phyloP scores from a whole-genome alignment of 208 protist species.

The Herpetomonas tarakana region DNA sequence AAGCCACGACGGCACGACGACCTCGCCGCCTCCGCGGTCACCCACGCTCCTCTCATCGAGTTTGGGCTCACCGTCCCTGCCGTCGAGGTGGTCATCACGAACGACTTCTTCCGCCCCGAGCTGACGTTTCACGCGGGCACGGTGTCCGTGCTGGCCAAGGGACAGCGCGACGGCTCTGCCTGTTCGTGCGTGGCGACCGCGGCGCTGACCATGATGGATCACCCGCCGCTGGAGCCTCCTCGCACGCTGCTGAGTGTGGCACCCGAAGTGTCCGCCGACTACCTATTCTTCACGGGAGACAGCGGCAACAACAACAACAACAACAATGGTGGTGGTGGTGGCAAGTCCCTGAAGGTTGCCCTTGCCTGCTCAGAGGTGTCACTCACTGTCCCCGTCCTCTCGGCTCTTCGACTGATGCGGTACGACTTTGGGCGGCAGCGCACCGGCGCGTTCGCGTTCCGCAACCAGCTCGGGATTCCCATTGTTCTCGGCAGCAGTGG shows the following conservation, averaged over 20 bases:
- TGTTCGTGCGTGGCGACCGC: conserved; percentile 10
- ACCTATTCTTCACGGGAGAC: conserved; percentile 5
- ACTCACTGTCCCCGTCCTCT: conserved; percentile 26
- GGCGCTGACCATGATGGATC: conserved; percentile 19
- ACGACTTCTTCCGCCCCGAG: conserved; percentile 42
- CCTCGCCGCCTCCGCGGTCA: not conserved
- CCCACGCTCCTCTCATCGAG: conserved; percentile 17
- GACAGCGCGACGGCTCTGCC: conserved; percentile 19
- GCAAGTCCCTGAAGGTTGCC: conserved; percentile 18
- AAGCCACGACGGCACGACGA: too few species aligned
- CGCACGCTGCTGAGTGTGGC: conserved; percentile 26
- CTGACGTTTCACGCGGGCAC: conserved; percentile 12
- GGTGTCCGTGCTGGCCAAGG: conserved; percentile 17
- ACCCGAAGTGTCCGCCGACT: conserved; percentile 34
- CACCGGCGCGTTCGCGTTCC: conserved; percentile 22
- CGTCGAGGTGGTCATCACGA: conserved; percentile 31
- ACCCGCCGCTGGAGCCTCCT: conserved; percentile 10
- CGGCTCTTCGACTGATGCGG: conserved; percentile 12
- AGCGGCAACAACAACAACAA: not conserved
- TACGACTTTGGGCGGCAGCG: conserved; percentile 5
- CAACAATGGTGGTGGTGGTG: conserved; percentile 7
- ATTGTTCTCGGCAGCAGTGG: conserved; percentile 15
- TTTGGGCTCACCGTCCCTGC: conserved; percentile 26
- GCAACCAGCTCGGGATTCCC: conserved; percentile 27
- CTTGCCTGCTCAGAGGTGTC: conserved; percentile 22